Evolutionary conservation across 192 early-diverging fungal species (phyloP), one percentile per base, ranked within the genome.

Genomic region (Spinellus fusiger): DNA sequence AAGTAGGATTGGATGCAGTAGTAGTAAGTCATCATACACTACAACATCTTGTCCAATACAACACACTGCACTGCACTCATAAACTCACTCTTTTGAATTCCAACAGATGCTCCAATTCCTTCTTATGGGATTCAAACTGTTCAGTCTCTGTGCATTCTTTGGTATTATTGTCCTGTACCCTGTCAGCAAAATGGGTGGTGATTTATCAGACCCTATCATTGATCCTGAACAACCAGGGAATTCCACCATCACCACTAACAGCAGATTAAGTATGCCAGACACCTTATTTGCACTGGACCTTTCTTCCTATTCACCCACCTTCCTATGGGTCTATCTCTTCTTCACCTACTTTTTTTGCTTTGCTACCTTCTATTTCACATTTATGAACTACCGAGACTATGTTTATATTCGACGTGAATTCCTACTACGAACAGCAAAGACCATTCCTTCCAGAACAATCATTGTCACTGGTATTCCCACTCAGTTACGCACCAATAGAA

Each of bases 381-480:
- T 75, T 61, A 52, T 73, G 22, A 80, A 80, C 35, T 84, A 81
- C 28, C 71, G 77, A 37, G 76, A 69, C 22, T 84, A 80, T 44
- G 65, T 79, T 18, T 25, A 56, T 15, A 70, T 80, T 31, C 77
- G 78, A 7, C 77, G 74, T 25, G 40, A 66, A 26, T 81, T 73
- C 47, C 64, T 74, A 20, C 16, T 81, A 18, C 57, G 73, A 32
- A 69, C 62, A 3, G 68, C 66, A 22, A 64, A 69, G 3, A 72
- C 75, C 1, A 47, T 80, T 32, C 68, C 74, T 15, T 68, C 86
- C 10, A 82, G 87, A 22, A 86, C 86, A 9, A 79, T 91, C 13
- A 82, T 91, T 79, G 75, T 91, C 5, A 81, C 83, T 0, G 83
- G 82, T 3, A 73, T 91, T 27, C 89, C 89, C 4, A 53, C 78